These are phyloP conservation scores for Metschnikowia rubicola DNA, from an alignment of 805 yeast species.

Conservation along the genomic window DNA sequence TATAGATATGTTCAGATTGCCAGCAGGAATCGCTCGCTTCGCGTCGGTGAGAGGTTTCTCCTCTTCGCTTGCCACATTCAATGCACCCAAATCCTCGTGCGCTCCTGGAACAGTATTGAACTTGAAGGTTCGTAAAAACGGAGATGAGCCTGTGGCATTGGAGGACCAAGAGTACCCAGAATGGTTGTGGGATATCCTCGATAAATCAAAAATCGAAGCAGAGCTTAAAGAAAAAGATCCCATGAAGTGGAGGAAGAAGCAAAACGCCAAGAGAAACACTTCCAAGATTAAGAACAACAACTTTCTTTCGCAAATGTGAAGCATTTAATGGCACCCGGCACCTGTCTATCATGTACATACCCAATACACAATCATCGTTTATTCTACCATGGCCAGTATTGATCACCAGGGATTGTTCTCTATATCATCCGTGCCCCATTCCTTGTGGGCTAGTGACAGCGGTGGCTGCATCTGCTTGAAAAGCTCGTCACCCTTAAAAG, in stretches of 20 bases:
- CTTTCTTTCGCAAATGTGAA: slow-evolving; percentile 49
- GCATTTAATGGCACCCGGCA: slow-evolving; percentile 3
- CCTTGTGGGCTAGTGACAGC: slow-evolving; percentile 46
- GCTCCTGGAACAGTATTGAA: slow-evolving; percentile 70
- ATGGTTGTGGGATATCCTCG: slow-evolving; percentile 89
- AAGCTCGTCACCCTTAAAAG: slow-evolving; percentile 44
- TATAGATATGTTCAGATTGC: slow-evolving; percentile 6
- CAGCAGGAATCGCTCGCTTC: slow-evolving; percentile 7
- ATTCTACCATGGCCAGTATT: not conserved
- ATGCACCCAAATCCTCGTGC: slow-evolving; percentile 45
- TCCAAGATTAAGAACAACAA: slow-evolving; percentile 72
- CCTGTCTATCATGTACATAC: slow-evolving; percentile 11
- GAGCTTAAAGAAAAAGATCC: slow-evolving; percentile 59
- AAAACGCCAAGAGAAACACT: slow-evolving; percentile 65
- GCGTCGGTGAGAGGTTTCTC: slow-evolving; percentile 12
- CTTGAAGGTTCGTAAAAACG: slow-evolving; percentile 69
- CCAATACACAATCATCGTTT: not conserved
- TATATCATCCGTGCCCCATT: slow-evolving; percentile 48
- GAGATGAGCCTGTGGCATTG: slow-evolving; percentile 84
- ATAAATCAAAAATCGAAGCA: slow-evolving; percentile 56
- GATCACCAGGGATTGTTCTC: slow-evolving; percentile 65
- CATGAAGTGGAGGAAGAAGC: slow-evolving; percentile 61
- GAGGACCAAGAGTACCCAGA: slow-evolving; percentile 88
- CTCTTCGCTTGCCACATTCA: slow-evolving; percentile 3
- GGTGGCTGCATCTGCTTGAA: slow-evolving; percentile 51